phyloP scores from a whole-genome alignment of 805 yeast species.

The Metschnikowia gelsemii region DNA sequence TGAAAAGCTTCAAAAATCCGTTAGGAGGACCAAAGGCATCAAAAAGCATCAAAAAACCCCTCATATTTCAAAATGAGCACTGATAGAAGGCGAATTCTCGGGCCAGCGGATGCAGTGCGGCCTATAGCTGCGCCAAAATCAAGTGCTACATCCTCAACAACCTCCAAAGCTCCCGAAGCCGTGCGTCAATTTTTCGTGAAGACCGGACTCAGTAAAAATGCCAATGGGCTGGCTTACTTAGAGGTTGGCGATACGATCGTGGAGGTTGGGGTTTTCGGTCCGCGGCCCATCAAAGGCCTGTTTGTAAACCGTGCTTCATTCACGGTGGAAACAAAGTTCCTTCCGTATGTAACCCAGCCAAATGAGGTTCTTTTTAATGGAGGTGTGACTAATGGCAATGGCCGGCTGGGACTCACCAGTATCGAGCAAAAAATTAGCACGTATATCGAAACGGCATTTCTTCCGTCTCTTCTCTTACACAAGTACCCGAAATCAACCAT shows the following conservation, averaged over 20 bases:
- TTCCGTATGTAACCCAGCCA: conserved; percentile 49
- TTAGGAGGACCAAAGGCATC: too few relatives aligned
- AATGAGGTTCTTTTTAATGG: conserved; percentile 30
- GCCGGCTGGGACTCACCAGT: conserved; percentile 35
- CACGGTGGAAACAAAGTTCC: conserved; percentile 57
- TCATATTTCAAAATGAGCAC: too few relatives aligned
- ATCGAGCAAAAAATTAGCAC: conserved; percentile 51
- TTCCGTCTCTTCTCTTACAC: conserved; percentile 55
- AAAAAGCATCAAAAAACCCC: too few relatives aligned
- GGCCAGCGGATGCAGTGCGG: conserved; percentile 65
- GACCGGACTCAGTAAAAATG: conserved; percentile 64
- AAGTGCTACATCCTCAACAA: conserved; percentile 13
- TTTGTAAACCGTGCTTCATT: conserved; percentile 66
- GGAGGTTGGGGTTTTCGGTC: conserved; percentile 79
- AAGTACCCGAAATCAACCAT: conserved; percentile 90
- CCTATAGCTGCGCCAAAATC: conserved; percentile 20
- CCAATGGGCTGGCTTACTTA: conserved; percentile 79
- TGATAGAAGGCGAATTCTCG: conserved; percentile 85
- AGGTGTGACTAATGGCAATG: conserved; percentile 25
- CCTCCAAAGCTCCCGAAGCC: conserved; percentile 3
- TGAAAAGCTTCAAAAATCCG: too few relatives aligned
- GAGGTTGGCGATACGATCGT: conserved; percentile 65
- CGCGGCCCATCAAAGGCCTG: conserved; percentile 78
- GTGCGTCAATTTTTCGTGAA: conserved; percentile 49
- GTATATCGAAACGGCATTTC: conserved; percentile 50